Conservation (phyloP, 345 rosid species). For the Limnanthes douglasii region DNA sequence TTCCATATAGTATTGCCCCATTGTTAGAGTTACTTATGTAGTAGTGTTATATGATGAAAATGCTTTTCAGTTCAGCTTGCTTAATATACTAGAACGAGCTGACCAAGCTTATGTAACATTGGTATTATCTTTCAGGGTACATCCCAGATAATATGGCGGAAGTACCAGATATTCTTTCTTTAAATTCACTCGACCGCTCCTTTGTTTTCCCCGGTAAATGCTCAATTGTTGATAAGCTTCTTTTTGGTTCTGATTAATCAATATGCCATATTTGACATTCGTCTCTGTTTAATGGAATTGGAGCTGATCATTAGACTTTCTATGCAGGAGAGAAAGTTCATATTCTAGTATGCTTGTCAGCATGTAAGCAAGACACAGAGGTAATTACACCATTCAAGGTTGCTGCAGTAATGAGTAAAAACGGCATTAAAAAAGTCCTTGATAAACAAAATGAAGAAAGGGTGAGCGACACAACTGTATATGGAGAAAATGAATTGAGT, state of each 20-base stretch:
- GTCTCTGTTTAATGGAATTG: conserved; percentile 1
- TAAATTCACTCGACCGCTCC: conserved; percentile 57
- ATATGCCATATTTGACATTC: neutral
- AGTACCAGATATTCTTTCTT: conserved; percentile 42
- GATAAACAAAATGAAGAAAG: conserved; percentile 35
- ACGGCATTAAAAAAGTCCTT: conserved; percentile 38
- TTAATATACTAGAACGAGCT: neutral
- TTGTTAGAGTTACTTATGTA: neutral
- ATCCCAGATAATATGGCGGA: conserved; percentile 60
- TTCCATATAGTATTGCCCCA: conserved; percentile 53
- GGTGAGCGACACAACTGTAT: conserved; percentile 16
- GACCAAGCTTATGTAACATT: conserved; percentile 3
- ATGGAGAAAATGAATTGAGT: conserved; percentile 32
- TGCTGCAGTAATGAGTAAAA: conserved; percentile 79
- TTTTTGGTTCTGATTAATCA: conserved; percentile 6
- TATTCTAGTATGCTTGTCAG: conserved; percentile 80
- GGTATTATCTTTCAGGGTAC: conserved; percentile 30
- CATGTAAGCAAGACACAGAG: conserved; percentile 60
- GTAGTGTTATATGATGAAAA: neutral
- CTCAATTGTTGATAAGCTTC: conserved; percentile 3
- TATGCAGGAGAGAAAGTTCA: conserved; percentile 84
- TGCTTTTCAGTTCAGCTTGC: neutral
- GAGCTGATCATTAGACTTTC: conserved; percentile 6
- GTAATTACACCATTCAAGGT: conserved; percentile 85
- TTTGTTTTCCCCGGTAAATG: conserved; percentile 83